Evolutionary conservation across 1,284 basidiomycete species (phyloP), one percentile per base, ranked within the genome.

Genomic region (Tylopilus sp.): DNA sequence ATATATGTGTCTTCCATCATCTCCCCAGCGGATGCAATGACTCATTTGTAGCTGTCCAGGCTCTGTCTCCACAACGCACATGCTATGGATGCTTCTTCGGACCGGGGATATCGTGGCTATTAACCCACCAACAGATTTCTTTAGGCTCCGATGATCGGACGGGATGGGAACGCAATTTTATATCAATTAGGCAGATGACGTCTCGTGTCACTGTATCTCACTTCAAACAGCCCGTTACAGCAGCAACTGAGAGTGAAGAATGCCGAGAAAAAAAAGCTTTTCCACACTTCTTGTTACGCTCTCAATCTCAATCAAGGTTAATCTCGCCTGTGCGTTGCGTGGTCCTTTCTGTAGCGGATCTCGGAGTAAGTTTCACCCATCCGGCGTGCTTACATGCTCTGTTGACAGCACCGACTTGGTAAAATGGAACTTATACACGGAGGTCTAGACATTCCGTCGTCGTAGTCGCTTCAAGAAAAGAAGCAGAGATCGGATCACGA

Each of bases 241-340:
- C 60, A 60, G 56, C 18, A 6, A 47, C 30, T 40, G 39, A 44
- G 49, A 29, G 46, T 29, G 23, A 46, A 21, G 11, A 51, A 39
- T 21, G 29, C 44, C 37, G 23, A 42, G 19, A 46, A 51, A 49
- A 48, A 46, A 51, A 35, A 13, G 5, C 23, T 35, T 39, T 19
- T 38, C 53, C 51, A 53, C 50, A 46, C 58, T 31, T 26, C 40
- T 55, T 51, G 53, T 55, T 43, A 26, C 42, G 38, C 41, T 35
- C 48, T 58, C 41, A 18, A 29, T 45, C 51, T 43, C 47, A 41
- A 23, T 35, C 49, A 48, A 64, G 36, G 62, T 66, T 62, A 66
- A 62, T 66, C 63, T 59, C 51, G 48, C 51, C 43, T 54, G 33
- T 8, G 35, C 19, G 39, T 15, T 31, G 31, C 12, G 8, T 38